These are phyloP conservation scores for Ramaria sp. DNA, from an alignment of 768 basidiomycete species.

Conservation along the genomic window DNA sequence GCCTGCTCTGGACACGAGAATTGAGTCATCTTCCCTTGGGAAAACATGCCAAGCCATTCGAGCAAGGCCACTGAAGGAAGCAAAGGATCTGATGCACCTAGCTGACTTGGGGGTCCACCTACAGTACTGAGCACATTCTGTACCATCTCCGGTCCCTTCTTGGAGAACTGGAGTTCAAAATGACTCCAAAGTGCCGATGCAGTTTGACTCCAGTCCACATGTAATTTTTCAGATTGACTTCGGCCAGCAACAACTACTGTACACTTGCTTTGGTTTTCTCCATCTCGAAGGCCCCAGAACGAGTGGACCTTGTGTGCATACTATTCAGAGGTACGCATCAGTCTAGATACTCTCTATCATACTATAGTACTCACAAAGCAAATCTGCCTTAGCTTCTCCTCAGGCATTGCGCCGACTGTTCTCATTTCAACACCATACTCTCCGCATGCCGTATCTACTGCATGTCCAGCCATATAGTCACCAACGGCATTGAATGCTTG, in stretches of 20 bases:
- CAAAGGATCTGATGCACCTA: too few species aligned
- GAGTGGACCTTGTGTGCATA: not conserved
- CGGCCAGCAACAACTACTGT: not conserved
- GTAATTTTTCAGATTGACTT: not conserved
- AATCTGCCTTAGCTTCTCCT: not conserved
- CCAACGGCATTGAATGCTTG: not conserved
- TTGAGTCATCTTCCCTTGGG: not conserved
- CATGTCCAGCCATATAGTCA: not conserved
- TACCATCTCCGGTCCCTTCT: not conserved
- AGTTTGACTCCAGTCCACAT: not conserved
- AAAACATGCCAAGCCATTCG: not conserved
- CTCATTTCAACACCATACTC: not conserved
- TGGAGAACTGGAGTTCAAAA: not conserved
- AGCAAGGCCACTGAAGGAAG: too few species aligned
- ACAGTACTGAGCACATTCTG: too few species aligned
- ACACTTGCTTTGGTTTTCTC: too few species aligned
- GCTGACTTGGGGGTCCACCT: too few species aligned
- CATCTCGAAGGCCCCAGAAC: not conserved
- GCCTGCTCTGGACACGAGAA: not conserved
- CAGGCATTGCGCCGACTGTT: not conserved
- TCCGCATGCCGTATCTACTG: not conserved
- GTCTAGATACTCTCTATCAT: not conserved
- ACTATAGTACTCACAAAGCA: not conserved
- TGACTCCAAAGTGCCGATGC: not conserved
- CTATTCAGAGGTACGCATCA: not conserved